These are phyloP conservation scores for Vanderwaltozyma yarrowii DNA, from an alignment of 805 yeast genomes.

Conservation along the genomic window DNA sequence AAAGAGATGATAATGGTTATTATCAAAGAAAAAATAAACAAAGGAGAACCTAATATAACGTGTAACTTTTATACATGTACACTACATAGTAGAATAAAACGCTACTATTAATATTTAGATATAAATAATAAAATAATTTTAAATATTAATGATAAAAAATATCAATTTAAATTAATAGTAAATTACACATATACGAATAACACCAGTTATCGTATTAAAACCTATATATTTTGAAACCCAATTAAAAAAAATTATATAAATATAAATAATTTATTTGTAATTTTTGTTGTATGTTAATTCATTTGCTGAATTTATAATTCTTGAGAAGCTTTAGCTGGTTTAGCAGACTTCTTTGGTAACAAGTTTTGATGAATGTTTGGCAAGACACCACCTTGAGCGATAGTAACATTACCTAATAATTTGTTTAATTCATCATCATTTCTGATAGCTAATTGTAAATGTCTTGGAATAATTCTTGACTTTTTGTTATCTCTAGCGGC, in stretches of 20 bases:
- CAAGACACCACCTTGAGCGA: conserved; percentile 98
- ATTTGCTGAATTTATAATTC: conserved; percentile 75
- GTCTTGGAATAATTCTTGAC: conserved; percentile 98
- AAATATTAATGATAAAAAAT: no score
- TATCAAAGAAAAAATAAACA: conserved; percentile 55
- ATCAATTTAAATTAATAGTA: no score
- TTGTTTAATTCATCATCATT: conserved; percentile 98
- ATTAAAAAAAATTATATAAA: no score
- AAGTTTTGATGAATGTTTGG: conserved; percentile 94
- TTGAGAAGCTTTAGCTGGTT: conserved; percentile 53
- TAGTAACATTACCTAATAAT: conserved; percentile 85
- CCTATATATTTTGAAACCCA: no score
- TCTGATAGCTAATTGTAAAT: conserved; percentile 96
- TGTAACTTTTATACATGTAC: no score
- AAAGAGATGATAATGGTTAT: conserved; percentile 66
- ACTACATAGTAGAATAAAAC: no score
- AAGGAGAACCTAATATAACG: conserved; percentile 13
- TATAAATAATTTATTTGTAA: conserved; percentile 31
- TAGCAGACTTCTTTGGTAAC: conserved; percentile 68
- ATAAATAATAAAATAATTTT: no score
- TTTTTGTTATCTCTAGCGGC: conserved; percentile 99
- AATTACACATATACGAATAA: no score
- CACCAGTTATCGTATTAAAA: no score
- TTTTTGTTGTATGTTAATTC: conserved; percentile 91
- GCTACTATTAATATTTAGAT: no score